Evolutionary conservation across 192 early-diverging fungal species (phyloP).

Genomic region (Lunasporangiospora selenospora): DNA sequence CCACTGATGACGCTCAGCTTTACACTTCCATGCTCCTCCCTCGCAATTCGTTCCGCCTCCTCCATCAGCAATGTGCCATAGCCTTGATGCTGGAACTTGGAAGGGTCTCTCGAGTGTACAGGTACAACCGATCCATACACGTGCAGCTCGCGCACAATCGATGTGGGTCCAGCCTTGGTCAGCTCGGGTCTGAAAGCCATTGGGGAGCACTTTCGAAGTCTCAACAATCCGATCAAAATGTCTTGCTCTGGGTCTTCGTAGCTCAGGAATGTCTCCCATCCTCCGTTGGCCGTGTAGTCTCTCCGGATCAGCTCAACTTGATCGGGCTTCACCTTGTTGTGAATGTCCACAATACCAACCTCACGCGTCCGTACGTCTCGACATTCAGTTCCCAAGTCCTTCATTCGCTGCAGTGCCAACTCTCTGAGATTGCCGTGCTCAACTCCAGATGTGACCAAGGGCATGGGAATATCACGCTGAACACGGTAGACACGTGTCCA

Average conservation of each 20-base stretch:
- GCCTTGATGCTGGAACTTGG: slow-evolving; percentile 99
- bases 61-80: slow-evolving; percentile 99
- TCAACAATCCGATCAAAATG: slow-evolving; percentile 93
- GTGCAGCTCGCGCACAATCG: slow-evolving; percentile 96
- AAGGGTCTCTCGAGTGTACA: slow-evolving; percentile 95
- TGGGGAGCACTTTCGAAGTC: slow-evolving; percentile 93
- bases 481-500: slow-evolving; percentile 99
- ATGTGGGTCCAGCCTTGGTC: slow-evolving; percentile 75
- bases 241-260: slow-evolving; percentile 98
- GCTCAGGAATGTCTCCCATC: slow-evolving; percentile 99
- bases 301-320: slow-evolving; percentile 95
- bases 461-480: slow-evolving; percentile 99
- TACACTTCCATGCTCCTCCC: slow-evolving; percentile 94
- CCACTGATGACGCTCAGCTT: slow-evolving; percentile 98
- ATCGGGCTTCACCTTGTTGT: slow-evolving; percentile 93
- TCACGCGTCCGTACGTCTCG: slow-evolving; percentile 98
- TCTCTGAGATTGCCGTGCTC: slow-evolving; percentile 98
- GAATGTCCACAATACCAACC: slow-evolving; percentile 98
- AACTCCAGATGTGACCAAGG: slow-evolving; percentile 96
- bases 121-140: slow-evolving; percentile 98
- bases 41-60: slow-evolving; percentile 97
- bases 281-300: slow-evolving; percentile 98
- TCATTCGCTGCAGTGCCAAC: slow-evolving; percentile 94
- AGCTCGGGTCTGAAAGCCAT: slow-evolving; percentile 92
- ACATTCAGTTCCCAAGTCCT: slow-evolving; percentile 94